Evolutionary conservation across 495 filamentous ascomycete genomes (phyloP).

Genomic region (Podospora anserina): DNA sequence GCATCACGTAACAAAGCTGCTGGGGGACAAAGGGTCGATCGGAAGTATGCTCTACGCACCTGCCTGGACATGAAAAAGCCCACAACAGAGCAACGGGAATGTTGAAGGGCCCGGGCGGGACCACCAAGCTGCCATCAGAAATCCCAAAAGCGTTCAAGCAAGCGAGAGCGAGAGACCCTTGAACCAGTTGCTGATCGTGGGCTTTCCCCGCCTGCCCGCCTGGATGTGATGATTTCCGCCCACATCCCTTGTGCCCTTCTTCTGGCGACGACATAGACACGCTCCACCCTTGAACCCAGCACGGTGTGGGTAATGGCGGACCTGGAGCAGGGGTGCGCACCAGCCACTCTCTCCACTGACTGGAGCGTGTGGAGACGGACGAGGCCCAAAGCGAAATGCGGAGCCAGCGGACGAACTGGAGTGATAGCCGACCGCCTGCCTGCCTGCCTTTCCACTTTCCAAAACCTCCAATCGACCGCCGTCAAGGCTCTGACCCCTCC

Average conservation of each 20-base stretch:
- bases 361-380: neutral
- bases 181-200: neutral
- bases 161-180: slow-evolving; percentile 18
- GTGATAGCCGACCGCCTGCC: slow-evolving; percentile 1
- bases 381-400: slow-evolving; percentile 10
- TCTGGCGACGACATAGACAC: neutral
- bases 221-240: slow-evolving; percentile 15
- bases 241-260: slow-evolving; percentile 8
- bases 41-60: neutral
- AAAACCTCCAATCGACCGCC: neutral
- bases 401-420: neutral
- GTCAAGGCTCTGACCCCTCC: neutral
- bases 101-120: neutral
- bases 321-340: neutral
- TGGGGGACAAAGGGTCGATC: too few species aligned
- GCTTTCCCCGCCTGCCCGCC: neutral
- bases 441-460: neutral
- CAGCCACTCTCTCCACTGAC: slow-evolving; percentile 8
- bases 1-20: neutral
- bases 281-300: slow-evolving; percentile 9
- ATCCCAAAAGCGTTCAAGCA: slow-evolving; percentile 22
- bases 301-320: neutral
- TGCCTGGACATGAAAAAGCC: too few species aligned
- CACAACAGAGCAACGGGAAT: neutral
- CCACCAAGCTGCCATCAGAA: slow-evolving; percentile 10